These are phyloP conservation scores for Vanderwaltozyma yarrowii DNA, from an alignment of 805 yeast genomes.

Conservation along the genomic window DNA sequence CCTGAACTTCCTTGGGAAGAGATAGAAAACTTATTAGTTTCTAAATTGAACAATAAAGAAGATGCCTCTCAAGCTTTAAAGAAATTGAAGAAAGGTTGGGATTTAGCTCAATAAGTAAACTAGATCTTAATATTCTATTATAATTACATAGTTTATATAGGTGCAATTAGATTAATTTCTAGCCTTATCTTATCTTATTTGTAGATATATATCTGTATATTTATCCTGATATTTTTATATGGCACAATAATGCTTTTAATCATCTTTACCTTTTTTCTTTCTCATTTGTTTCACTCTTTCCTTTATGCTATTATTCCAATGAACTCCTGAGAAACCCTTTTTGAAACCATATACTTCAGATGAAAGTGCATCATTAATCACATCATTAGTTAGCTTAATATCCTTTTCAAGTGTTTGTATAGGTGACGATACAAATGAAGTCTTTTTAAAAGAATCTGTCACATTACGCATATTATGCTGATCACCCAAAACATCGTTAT, in stretches of 20 bases:
- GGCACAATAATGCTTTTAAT: neutral
- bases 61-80: slow-evolving; percentile 23
- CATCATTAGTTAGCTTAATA: slow-evolving; percentile 13
- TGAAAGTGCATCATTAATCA: slow-evolving; percentile 27
- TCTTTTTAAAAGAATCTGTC: too few species aligned
- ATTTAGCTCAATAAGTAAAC: slow-evolving; percentile 20
- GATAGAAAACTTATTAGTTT: slow-evolving; percentile 29
- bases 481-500: too few species aligned
- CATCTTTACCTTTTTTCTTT: slow-evolving; percentile 16
- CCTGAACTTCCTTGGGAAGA: slow-evolving; percentile 47
- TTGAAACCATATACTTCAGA: slow-evolving; percentile 36
- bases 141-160: too few species aligned
- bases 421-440: neutral
- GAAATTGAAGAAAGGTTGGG: slow-evolving; percentile 35
- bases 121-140: too few species aligned
- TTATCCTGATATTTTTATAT: too few species aligned
- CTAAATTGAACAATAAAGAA: slow-evolving; percentile 25
- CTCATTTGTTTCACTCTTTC: slow-evolving; percentile 40
- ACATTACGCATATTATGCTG: too few species aligned
- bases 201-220: too few species aligned
- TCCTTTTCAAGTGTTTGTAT: slow-evolving; percentile 1
- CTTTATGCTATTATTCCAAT: slow-evolving; percentile 52
- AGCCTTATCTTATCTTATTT: too few species aligned
- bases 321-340: slow-evolving; percentile 39
- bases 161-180: too few species aligned